Percentiles rank a stretch among this genome's conserved stretches.
phyloP scores from a whole-genome alignment of 176 grass and related monocot genomes.

The Cocos nucifera region DNA sequence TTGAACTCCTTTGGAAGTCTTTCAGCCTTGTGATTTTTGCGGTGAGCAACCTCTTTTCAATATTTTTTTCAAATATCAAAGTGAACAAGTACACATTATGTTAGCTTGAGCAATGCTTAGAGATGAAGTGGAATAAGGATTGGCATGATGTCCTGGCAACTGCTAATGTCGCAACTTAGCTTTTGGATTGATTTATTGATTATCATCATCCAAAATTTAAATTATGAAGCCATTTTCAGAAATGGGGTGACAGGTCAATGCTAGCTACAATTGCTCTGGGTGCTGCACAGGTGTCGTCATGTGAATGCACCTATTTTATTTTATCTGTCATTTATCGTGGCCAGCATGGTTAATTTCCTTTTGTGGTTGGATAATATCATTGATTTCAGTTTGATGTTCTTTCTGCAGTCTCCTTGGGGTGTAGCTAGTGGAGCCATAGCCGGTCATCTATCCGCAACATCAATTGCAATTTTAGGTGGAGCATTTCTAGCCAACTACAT shows the following conservation, averaged over 20 bases:
- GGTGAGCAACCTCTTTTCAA: slow-evolving; percentile 30
- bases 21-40: slow-evolving; percentile 92
- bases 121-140: no score
- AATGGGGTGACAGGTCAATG: slow-evolving; percentile 99
- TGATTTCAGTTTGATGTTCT: neutral
- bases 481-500: slow-evolving; percentile 87
- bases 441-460: slow-evolving; percentile 76
- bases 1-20: slow-evolving; percentile 82
- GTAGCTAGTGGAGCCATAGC: slow-evolving; percentile 88
- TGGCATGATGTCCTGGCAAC: no score
- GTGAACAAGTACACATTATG: no score
- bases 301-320: neutral
- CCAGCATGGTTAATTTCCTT: neutral
- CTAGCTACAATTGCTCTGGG: slow-evolving; percentile 92
- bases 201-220: no score
- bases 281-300: slow-evolving; percentile 68
- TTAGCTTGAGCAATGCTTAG: no score
- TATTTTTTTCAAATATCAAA: neutral
- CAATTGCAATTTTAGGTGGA: slow-evolving; percentile 70
- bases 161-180: no score
- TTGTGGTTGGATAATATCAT: neutral
- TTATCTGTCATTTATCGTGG: neutral
- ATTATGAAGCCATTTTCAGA: slow-evolving; percentile 25
- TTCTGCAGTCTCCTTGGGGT: slow-evolving; percentile 65
- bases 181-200: no score